Evolutionary conservation across 1,284 basidiomycete species (phyloP).

Genomic region (Rhodotorula sp.): DNA sequence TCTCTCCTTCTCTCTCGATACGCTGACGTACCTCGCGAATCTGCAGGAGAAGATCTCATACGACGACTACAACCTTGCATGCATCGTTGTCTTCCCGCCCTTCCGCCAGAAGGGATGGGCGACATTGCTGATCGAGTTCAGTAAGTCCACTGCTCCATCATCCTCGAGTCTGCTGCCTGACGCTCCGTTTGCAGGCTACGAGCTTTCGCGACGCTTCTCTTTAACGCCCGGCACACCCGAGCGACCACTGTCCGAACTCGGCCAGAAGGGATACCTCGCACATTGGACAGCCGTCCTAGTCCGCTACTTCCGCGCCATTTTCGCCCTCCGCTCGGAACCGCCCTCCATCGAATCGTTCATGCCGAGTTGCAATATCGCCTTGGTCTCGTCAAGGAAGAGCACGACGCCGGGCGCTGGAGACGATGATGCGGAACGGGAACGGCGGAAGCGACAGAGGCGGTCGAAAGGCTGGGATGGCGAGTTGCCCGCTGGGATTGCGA

Average conservation of each 20-base stretch:
- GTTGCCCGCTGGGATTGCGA: constrained; percentile 1
- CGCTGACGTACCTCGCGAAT: not conserved
- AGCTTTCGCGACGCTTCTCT: constrained; percentile 73
- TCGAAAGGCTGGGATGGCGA: constrained; percentile 32
- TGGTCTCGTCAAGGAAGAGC: constrained; percentile 1
- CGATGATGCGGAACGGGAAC: not conserved
- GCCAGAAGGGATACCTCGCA: constrained; percentile 83
- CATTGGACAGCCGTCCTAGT: constrained; percentile 87
- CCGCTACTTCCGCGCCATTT: constrained; percentile 61
- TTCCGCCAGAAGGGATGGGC: constrained; percentile 88
- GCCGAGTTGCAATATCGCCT: not conserved
- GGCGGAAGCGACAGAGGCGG: constrained; percentile 3
- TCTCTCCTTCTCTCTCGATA: not conserved
- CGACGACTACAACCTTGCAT: constrained; percentile 95
- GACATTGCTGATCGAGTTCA: constrained; percentile 97
- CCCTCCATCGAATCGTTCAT: constrained; percentile 22
- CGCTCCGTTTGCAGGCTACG: constrained; percentile 66
- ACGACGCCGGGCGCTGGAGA: not conserved
- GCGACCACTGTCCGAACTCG: constrained; percentile 88
- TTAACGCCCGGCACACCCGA: constrained; percentile 83
- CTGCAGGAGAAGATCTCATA: constrained; percentile 89
- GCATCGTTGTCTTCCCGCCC: constrained; percentile 92
- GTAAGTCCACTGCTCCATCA: constrained; percentile 55
- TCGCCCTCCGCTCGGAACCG: constrained; percentile 19
- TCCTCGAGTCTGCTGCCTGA: constrained; percentile 1